These are phyloP conservation scores for Alternaria metachromatica DNA, from an alignment of 2,329 filamentous ascomycete species.

Conservation along the genomic window DNA sequence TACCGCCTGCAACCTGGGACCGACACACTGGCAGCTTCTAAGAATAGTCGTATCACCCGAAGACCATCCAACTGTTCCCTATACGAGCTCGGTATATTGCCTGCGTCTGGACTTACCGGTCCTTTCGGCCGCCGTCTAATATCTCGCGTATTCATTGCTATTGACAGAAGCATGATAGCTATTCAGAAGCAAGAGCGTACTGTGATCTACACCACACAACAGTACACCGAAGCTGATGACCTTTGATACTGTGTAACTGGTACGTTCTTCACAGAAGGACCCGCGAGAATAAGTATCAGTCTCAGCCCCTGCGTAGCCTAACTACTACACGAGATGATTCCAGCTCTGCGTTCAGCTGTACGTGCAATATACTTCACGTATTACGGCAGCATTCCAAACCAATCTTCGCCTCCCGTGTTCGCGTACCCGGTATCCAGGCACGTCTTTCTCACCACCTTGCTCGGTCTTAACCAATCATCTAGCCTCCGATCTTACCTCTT, in stretches of 20 bases:
- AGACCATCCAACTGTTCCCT: neutral
- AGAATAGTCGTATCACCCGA: slow-evolving; percentile 13
- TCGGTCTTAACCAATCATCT: slow-evolving; percentile 23
- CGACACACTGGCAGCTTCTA: slow-evolving; percentile 1
- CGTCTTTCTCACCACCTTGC: slow-evolving; percentile 7
- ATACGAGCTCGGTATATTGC: slow-evolving; percentile 13
- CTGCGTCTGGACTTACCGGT: slow-evolving; percentile 4
- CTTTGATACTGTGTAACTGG: neutral
- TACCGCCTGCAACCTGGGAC: slow-evolving; percentile 13
- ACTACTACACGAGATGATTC: slow-evolving; percentile 11
- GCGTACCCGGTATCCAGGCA: slow-evolving; percentile 5
- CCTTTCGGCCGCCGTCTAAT: neutral
- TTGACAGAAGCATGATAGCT: neutral
- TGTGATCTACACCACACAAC: neutral
- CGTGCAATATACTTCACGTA: slow-evolving; percentile 32
- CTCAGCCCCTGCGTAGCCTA: neutral
- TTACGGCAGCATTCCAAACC: slow-evolving; percentile 16
- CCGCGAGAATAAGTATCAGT: neutral
- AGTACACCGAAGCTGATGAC: neutral
- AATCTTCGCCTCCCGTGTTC: slow-evolving; percentile 25
- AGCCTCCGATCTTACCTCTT: slow-evolving; percentile 9
- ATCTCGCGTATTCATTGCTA: neutral
- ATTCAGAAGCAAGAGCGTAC: neutral
- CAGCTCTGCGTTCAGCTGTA: slow-evolving; percentile 13
- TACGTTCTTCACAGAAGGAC: neutral